phyloP scores from a whole-genome alignment of 2,329 filamentous ascomycete species.

The Stachybotrys echinatus region DNA sequence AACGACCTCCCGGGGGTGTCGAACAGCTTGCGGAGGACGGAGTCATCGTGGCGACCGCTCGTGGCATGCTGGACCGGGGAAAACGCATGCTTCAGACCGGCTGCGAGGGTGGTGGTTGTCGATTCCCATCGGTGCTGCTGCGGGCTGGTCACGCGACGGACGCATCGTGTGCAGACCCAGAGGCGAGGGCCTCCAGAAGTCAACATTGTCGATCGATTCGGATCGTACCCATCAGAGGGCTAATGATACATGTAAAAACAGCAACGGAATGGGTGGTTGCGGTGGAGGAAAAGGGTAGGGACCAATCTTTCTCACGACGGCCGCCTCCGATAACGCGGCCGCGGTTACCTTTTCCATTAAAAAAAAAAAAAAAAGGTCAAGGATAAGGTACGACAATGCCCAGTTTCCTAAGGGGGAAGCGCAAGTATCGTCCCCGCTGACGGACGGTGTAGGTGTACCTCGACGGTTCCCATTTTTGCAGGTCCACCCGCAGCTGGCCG shows the following conservation, averaged over 20 bases:
- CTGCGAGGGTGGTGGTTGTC: constrained; percentile 25
- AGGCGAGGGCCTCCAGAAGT: constrained; percentile 29
- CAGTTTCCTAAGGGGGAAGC: neutral
- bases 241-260: neutral
- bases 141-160: constrained; percentile 33
- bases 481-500: constrained; percentile 5
- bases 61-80: constrained; percentile 20
- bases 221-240: neutral
- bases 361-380: no score
- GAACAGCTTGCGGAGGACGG: constrained; percentile 73
- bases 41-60: constrained; percentile 60
- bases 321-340: no score
- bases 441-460: no score
- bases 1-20: constrained; percentile 55
- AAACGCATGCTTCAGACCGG: constrained; percentile 19
- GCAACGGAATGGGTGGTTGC: neutral
- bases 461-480: no score
- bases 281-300: neutral
- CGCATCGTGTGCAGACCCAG: constrained; percentile 61
- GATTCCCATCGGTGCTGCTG: constrained; percentile 34
- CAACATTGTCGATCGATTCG: constrained; percentile 17
- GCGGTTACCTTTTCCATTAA: no score
- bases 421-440: neutral
- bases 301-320: no score
- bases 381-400: no score